phyloP scores from a whole-genome alignment of 2,329 filamentous ascomycete genomes.

The Fusarium anthophilum region DNA sequence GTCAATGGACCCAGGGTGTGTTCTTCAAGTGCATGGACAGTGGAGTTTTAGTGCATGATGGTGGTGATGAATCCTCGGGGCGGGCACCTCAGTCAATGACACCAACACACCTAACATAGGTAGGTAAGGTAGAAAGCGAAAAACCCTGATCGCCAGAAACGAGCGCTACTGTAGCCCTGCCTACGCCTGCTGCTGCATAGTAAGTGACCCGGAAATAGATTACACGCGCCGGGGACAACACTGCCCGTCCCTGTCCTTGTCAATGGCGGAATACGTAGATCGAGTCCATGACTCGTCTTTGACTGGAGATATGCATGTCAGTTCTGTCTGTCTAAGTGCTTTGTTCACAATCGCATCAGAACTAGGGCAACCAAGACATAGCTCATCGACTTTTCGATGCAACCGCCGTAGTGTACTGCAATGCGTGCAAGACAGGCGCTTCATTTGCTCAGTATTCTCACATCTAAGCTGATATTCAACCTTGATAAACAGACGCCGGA shows the following conservation, averaged over 20 bases:
- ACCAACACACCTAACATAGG: not conserved
- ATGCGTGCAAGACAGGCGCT: not conserved
- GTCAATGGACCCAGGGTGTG: not conserved
- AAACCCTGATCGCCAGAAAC: slow-evolving; percentile 33
- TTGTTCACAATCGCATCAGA: slow-evolving; percentile 17
- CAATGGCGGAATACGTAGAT: slow-evolving; percentile 16
- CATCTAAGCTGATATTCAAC: not conserved
- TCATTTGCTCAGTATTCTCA: not conserved
- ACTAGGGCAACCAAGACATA: not conserved
- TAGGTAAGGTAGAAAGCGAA: not conserved
- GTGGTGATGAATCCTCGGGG: not conserved
- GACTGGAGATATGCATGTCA: not conserved
- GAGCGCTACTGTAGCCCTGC: slow-evolving; percentile 13
- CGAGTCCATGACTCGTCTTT: slow-evolving; percentile 4
- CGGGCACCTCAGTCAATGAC: slow-evolving; percentile 17
- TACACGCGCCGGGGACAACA: slow-evolving; percentile 26
- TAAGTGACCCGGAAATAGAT: slow-evolving; percentile 31
- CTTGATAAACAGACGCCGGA: slow-evolving; percentile 14
- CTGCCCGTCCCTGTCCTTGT: not conserved
- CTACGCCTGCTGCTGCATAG: not conserved
- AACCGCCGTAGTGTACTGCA: not conserved
- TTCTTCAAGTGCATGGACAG: not conserved
- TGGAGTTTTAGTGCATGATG: slow-evolving; percentile 11
- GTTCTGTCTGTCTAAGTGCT: not conserved
- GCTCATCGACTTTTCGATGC: not conserved